Percentiles rank a stretch among this genome's conserved stretches.
Evolutionary conservation across 139 green algal species (phyloP).

Genomic region (Coelastrella sp.): DNA sequence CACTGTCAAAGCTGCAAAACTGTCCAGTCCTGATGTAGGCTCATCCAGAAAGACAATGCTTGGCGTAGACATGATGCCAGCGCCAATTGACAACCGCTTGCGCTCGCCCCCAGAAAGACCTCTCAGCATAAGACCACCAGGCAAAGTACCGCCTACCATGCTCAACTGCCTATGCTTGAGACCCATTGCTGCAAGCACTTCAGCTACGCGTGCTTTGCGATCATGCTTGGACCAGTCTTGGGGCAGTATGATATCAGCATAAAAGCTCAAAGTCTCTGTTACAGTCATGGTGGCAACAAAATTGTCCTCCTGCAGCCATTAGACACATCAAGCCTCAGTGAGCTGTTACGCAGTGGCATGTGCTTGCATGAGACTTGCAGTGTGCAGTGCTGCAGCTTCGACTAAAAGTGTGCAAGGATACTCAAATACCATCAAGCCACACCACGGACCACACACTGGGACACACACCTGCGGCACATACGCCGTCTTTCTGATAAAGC

Average conservation of each 20-base stretch:
- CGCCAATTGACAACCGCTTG: conserved; percentile 87
- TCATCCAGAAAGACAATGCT: conserved; percentile 81
- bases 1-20: conserved; percentile 76
- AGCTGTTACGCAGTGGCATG: no score
- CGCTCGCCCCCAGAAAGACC: conserved; percentile 86
- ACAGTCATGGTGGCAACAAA: conserved; percentile 56
- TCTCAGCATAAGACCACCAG: conserved; percentile 78
- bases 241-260: conserved; percentile 54
- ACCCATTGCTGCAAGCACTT: conserved; percentile 46
- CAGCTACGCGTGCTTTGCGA: conserved; percentile 11
- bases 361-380: no score
- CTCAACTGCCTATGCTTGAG: conserved; percentile 40
- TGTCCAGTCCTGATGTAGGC: conserved; percentile 85
- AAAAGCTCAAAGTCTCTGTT: conserved; percentile 54
- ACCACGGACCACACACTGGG: no score
- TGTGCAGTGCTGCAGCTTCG: no score
- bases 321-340: no score
- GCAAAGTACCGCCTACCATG: conserved; percentile 73
- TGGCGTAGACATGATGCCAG: conserved; percentile 76
- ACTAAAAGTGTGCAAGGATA: no score
- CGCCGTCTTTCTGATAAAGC: conserved; percentile 47
- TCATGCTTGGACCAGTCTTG: conserved; percentile 5
- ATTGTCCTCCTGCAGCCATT: conserved; percentile 51
- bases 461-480: conserved; percentile 52
- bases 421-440: no score